phyloP scores from a whole-genome alignment of 2,329 filamentous ascomycete genomes.

The Endoconidiophora polonica region DNA sequence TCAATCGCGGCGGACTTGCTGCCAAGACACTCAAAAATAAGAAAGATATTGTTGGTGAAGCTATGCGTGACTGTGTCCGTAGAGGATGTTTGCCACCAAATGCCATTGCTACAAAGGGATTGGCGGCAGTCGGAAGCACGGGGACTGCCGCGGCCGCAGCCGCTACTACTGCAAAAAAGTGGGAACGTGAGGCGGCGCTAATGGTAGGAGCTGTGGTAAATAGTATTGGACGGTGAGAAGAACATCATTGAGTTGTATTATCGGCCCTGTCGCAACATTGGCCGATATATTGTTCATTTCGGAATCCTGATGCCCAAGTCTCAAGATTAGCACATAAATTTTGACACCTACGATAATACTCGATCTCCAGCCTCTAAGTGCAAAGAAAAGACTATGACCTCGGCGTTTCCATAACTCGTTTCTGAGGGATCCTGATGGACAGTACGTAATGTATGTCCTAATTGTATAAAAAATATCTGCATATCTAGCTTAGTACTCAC shows the following conservation, averaged over 20 bases:
- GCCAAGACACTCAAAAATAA: constrained; percentile 67
- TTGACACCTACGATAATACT: no score
- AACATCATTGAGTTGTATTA: neutral
- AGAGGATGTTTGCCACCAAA: constrained; percentile 55
- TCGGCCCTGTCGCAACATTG: neutral
- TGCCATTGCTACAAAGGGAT: constrained; percentile 22
- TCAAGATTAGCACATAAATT: neutral
- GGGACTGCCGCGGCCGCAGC: constrained; percentile 15
- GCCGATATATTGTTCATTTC: neutral
- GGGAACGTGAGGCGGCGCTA: constrained; percentile 85
- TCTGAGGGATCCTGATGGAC: no score
- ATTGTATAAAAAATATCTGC: no score
- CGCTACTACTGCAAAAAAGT: constrained; percentile 35
- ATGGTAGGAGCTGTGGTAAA: constrained; percentile 76
- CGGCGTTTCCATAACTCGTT: no score
- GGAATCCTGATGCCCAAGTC: neutral
- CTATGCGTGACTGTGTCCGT: constrained; percentile 68
- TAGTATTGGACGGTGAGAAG: constrained; percentile 24
- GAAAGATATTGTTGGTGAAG: constrained; percentile 54
- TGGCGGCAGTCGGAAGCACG: no score
- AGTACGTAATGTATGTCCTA: no score
- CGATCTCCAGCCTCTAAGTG: no score
- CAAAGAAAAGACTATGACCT: no score
- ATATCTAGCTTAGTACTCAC: no score
- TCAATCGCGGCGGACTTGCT: constrained; percentile 66